Evolutionary conservation across 768 basidiomycete species (phyloP), one percentile per base, ranked within the genome.

Genomic region (Leccinum imitatum): DNA sequence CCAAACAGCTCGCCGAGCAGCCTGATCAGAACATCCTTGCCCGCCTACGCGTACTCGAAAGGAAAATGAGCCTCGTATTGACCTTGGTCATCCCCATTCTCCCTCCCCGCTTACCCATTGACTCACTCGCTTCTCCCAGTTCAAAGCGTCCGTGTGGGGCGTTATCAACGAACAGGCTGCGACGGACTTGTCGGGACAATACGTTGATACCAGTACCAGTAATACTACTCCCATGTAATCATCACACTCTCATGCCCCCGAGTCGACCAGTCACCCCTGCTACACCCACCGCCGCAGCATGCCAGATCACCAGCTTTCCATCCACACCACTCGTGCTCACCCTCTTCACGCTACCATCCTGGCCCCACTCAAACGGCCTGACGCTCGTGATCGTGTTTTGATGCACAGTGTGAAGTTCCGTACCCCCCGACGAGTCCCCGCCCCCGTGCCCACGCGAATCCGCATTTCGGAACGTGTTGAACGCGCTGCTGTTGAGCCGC

Each of bases 371-470:
- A 68, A 91, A 97, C 27, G 91, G 78, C 58, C 94, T 79, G 44
- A 98, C 81, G 65, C 82, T 88, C n/a, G 94, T 98, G 75, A 99
- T 97, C 39, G 95, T 97, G 78, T 99, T 99, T 82, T 98, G 97
- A 71, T 98, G 97, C 53, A 97, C 83, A 14, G 97, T 98, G 68
- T 83, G 77, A 54, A 96, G 76, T 71, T 95, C 92, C 3, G 90
- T 91, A 68, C 90, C 87, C 5, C 74, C 71, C 4, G 75, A 65
- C 1, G 68, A 65, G 0, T 77, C 75, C 10, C 69, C 73, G 2
- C 71, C 68, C 7, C 72, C 71, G 8, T 72, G 73, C 10, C 79
- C 88, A 53, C 95, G 87, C 56, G 82, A 85, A 70, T 98, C 97
- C 17, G 97, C 97, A 62, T 91, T 86, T 37, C 87, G 84, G 84